Evolutionary conservation across 176 grass and related monocot genomes (phyloP).

Genomic region (Aegilops umbellulata): DNA sequence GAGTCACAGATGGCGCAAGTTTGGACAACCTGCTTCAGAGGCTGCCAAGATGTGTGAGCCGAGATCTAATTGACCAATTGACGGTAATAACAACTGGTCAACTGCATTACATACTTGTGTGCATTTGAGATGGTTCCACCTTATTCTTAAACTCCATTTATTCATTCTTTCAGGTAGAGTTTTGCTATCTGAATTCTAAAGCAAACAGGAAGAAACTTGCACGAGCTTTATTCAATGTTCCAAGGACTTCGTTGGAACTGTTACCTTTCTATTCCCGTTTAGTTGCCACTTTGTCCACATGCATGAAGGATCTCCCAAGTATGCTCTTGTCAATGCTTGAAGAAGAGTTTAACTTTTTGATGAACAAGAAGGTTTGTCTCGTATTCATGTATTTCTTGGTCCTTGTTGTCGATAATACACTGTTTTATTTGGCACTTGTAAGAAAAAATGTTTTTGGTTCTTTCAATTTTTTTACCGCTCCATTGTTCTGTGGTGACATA

Average conservation of each 20-base stretch:
- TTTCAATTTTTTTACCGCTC: not conserved
- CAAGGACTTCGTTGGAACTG: constrained; percentile 72
- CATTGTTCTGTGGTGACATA: not conserved
- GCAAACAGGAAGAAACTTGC: constrained; percentile 67
- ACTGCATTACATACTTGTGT: not conserved
- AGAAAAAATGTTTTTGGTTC: not conserved
- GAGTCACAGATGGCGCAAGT: constrained; percentile 42
- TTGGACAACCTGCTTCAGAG: constrained; percentile 65
- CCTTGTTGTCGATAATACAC: not conserved
- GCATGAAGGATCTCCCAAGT: constrained; percentile 65
- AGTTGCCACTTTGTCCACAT: constrained; percentile 62
- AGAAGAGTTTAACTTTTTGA: constrained; percentile 68
- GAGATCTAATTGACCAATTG: constrained; percentile 69
- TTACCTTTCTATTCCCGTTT: constrained; percentile 73
- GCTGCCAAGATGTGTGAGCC: constrained; percentile 65
- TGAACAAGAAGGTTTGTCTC: constrained; percentile 67
- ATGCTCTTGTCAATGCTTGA: constrained; percentile 61
- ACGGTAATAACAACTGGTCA: constrained; percentile 35
- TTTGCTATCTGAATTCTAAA: constrained; percentile 81
- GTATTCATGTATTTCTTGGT: not conserved
- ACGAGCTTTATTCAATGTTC: constrained; percentile 51
- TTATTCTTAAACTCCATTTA: not conserved
- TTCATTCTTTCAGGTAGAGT: constrained; percentile 54
- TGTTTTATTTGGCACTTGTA: not conserved
- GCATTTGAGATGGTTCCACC: constrained; percentile 1